Evolutionary conservation across 495 filamentous ascomycete species (phyloP).

Genomic region (Hypoxylon cercidicola): DNA sequence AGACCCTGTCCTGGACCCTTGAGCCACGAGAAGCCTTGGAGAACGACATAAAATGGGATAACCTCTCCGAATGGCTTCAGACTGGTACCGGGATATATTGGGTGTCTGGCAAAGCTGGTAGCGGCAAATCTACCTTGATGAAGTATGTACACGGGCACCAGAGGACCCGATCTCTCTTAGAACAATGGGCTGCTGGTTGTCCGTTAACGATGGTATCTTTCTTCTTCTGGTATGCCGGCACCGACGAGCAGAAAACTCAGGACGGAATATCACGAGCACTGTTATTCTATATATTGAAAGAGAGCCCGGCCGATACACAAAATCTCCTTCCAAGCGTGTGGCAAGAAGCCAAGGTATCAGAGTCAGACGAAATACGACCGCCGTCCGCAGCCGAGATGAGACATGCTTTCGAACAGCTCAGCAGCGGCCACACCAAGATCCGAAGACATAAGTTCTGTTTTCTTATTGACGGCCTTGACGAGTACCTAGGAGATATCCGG

Average conservation of each 20-base stretch:
- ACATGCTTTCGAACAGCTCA: slow-evolving; percentile 1
- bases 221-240: slow-evolving; percentile 54
- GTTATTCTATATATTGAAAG: slow-evolving; percentile 43
- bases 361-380: background rate
- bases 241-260: slow-evolving; percentile 46
- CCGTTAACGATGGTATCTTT: slow-evolving; percentile 24
- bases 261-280: slow-evolving; percentile 47
- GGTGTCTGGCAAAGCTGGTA: slow-evolving; percentile 20
- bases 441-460: slow-evolving; percentile 16
- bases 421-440: too few relatives aligned
- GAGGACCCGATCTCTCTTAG: background rate
- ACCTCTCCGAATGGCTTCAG: slow-evolving; percentile 37
- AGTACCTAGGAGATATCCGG: slow-evolving; percentile 9
- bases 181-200: background rate
- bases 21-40: background rate
- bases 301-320: slow-evolving; percentile 4
- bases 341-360: background rate
- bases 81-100: slow-evolving; percentile 15
- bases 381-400: background rate
- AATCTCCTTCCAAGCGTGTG: slow-evolving; percentile 21
- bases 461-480: slow-evolving; percentile 28
- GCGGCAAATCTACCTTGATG: slow-evolving; percentile 16
- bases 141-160: slow-evolving; percentile 1
- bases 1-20: slow-evolving; percentile 35
- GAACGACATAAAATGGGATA: slow-evolving; percentile 14